Evolutionary conservation across 345 rosid species (phyloP).

Genomic region (Adansonia digitata): DNA sequence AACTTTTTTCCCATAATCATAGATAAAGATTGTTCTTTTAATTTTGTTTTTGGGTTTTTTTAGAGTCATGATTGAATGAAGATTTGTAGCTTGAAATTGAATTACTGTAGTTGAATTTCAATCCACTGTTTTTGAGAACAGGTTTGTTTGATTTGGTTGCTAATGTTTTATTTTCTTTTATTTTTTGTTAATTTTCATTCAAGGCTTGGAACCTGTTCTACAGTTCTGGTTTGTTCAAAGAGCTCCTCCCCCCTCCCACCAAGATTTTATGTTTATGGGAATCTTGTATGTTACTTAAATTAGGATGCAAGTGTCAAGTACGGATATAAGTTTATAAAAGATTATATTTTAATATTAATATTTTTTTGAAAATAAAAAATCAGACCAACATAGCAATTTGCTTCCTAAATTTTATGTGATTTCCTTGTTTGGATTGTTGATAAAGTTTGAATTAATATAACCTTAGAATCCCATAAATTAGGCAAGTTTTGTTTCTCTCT

Average conservation of each 20-base stretch:
- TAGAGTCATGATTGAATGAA: background rate
- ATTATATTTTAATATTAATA: too few relatives aligned
- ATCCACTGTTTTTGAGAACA: background rate
- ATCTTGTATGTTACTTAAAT: too few relatives aligned
- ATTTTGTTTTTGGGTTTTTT: background rate
- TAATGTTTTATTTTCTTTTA: too few relatives aligned
- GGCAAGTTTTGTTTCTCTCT: background rate
- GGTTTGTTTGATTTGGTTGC: too few relatives aligned
- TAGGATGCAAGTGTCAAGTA: too few relatives aligned
- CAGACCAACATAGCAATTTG: too few relatives aligned
- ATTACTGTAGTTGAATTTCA: background rate
- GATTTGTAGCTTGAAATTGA: background rate
- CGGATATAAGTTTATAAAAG: too few relatives aligned
- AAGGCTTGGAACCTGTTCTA: background rate
- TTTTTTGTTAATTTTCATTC: too few relatives aligned
- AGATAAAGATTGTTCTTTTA: background rate
- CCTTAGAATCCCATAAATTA: background rate
- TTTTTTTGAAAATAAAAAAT: too few relatives aligned
- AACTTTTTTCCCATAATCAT: background rate
- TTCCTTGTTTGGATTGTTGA: background rate
- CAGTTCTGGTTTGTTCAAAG: background rate
- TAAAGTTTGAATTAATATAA: background rate
- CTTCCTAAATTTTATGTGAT: background rate
- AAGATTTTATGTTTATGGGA: background rate
- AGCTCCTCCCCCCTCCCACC: too few relatives aligned